A percentile compares a stretch with the other conserved stretches of the same genome.
These are phyloP conservation scores for Coniochaeta sp. DNA, from an alignment of 2,329 filamentous ascomycete genomes.

Conservation along the genomic window DNA sequence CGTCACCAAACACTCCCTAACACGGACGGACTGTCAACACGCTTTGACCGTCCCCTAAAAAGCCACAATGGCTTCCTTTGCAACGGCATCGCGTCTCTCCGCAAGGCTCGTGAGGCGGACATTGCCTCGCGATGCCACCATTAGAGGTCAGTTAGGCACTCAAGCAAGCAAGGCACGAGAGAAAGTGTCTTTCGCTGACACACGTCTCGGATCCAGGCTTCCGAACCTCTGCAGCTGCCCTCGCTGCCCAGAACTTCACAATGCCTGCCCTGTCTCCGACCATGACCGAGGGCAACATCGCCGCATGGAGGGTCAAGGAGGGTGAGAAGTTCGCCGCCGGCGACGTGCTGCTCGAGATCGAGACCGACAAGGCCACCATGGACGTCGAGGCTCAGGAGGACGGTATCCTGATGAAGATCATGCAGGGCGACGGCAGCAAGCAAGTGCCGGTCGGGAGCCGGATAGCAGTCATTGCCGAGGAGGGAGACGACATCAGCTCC, in stretches of 20 bases:
- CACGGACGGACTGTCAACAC: slow-evolving; percentile 6
- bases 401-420: slow-evolving; percentile 78
- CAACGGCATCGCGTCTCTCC: slow-evolving; percentile 56
- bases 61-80: slow-evolving; percentile 57
- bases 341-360: slow-evolving; percentile 84
- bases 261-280: slow-evolving; percentile 90
- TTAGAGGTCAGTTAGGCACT: slow-evolving; percentile 47
- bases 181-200: slow-evolving; percentile 5
- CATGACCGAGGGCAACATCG: slow-evolving; percentile 90
- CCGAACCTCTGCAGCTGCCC: slow-evolving; percentile 50
- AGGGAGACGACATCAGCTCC: slow-evolving; percentile 67
- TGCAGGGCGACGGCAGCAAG: slow-evolving; percentile 66
- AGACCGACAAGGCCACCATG: slow-evolving; percentile 93
- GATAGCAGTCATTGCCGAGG: slow-evolving; percentile 77
- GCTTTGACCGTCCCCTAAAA: slow-evolving; percentile 6
- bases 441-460: slow-evolving; percentile 68
- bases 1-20: not conserved
- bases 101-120: slow-evolving; percentile 49
- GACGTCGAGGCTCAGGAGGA: slow-evolving; percentile 91
- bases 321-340: slow-evolving; percentile 75
- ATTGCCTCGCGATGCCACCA: slow-evolving; percentile 42
- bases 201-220: slow-evolving; percentile 41
- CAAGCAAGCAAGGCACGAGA: not conserved
- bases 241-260: slow-evolving; percentile 77
- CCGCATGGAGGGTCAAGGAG: slow-evolving; percentile 79